Conservation (phyloP, 2,329 filamentous ascomycete species). For the Claviceps purpurea region DNA sequence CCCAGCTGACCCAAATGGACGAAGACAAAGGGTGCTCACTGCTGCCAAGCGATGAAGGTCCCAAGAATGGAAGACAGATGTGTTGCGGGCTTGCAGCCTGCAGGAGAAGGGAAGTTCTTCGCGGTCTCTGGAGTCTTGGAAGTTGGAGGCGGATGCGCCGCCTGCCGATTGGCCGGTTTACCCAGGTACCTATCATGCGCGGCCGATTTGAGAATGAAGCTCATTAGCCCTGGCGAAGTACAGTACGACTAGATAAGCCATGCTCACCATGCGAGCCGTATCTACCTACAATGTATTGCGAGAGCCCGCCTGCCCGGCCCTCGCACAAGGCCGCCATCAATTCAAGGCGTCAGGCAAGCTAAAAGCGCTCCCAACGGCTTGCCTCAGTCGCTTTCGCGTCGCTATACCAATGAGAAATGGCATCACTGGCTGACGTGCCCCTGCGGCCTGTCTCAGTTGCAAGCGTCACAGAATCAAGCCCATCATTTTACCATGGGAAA, state of each 20-base stretch:
- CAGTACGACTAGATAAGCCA: too few species aligned
- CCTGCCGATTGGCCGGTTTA: too few species aligned
- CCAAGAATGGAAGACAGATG: not conserved
- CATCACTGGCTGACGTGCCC: not conserved
- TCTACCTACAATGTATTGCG: too few species aligned
- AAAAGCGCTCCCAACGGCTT: not conserved
- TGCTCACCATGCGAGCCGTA: too few species aligned
- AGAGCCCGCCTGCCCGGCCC: not conserved
- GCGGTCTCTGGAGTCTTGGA: too few species aligned
- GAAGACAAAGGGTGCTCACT: not conserved
- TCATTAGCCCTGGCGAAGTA: too few species aligned
- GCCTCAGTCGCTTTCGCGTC: too few species aligned
- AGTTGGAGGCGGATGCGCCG: too few species aligned
- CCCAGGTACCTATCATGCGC: too few species aligned
- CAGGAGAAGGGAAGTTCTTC: too few species aligned
- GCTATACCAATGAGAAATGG: not conserved
- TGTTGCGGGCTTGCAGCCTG: too few species aligned
- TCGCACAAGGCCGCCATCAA: not conserved
- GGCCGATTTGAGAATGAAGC: too few species aligned
- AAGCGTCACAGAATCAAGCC: not conserved
- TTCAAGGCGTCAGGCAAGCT: not conserved
- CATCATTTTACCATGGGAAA: not conserved
- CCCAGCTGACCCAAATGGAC: not conserved
- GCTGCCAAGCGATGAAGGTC: not conserved
- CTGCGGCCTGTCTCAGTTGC: slow-evolving; percentile 2